Conservation (phyloP, 2,329 filamentous ascomycete species). For the Cryphonectria radicalis region DNA sequence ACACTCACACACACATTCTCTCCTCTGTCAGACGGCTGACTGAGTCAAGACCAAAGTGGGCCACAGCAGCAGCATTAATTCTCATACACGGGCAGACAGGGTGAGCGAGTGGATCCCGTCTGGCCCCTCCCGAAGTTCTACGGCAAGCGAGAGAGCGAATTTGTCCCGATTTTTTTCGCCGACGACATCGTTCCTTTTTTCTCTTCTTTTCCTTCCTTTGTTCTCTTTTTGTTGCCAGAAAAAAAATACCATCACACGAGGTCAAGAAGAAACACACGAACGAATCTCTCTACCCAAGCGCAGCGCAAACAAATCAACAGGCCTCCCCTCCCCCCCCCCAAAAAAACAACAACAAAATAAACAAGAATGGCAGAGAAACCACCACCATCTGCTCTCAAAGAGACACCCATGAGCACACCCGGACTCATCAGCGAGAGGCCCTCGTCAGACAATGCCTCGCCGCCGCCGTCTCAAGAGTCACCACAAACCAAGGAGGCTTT, state of each 20-base stretch:
- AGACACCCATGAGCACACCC: constrained; percentile 17
- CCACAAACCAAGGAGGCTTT: constrained; percentile 12
- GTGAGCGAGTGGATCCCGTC: constrained; percentile 21
- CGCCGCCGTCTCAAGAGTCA: constrained; percentile 1
- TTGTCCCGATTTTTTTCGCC: constrained; percentile 8
- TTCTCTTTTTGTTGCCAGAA: too few relatives aligned
- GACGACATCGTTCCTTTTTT: not conserved
- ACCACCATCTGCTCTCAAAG: not conserved
- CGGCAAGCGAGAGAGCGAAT: not conserved
- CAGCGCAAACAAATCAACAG: not conserved
- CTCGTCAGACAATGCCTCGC: constrained; percentile 18
- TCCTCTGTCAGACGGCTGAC: not conserved
- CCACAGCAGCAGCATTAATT: not conserved
- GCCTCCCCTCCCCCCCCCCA: too few relatives aligned
- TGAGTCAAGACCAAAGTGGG: constrained; percentile 6
- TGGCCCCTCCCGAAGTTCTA: constrained; percentile 12
- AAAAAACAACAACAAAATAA: not conserved
- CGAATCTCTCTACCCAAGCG: too few relatives aligned
- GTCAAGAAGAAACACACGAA: not conserved
- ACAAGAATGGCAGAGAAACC: constrained; percentile 11
- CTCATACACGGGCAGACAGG: not conserved
- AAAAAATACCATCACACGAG: not conserved
- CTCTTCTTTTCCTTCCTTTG: not conserved
- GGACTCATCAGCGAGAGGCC: constrained; percentile 15
- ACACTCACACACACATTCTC: not conserved